phyloP scores from a whole-genome alignment of 1,284 basidiomycete genomes.

The Pascua guehoae region DNA sequence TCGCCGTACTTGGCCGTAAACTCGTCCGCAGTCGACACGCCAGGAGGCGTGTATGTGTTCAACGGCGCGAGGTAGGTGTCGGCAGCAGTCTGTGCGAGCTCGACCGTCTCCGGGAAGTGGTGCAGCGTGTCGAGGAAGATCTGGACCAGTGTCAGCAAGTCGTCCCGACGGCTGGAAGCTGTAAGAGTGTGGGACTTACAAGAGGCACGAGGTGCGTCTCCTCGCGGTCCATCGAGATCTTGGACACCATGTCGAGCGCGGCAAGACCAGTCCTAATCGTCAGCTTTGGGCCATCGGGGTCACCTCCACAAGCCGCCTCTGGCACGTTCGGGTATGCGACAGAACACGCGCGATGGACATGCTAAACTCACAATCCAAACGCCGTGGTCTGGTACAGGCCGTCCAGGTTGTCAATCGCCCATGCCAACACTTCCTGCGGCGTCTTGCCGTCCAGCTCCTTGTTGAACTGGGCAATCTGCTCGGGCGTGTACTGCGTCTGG shows the following conservation, averaged over 20 bases:
- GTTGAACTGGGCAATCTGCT: slow-evolving; percentile 68
- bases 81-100: slow-evolving; percentile 76
- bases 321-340: background rate
- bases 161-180: no score
- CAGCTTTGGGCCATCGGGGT: background rate
- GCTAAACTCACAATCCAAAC: slow-evolving; percentile 64
- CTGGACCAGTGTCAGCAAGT: slow-evolving; percentile 30
- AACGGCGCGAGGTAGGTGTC: slow-evolving; percentile 69
- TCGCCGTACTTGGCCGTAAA: slow-evolving; percentile 82
- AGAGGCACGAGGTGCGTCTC: slow-evolving; percentile 52
- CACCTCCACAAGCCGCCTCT: background rate
- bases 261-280: slow-evolving; percentile 68
- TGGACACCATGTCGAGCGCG: slow-evolving; percentile 86
- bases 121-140: slow-evolving; percentile 96
- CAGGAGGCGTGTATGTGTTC: slow-evolving; percentile 74
- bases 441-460: slow-evolving; percentile 63
- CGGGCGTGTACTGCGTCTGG: slow-evolving; percentile 60
- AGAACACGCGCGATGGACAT: no score
- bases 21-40: slow-evolving; percentile 63
- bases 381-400: slow-evolving; percentile 84
- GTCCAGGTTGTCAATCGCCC: slow-evolving; percentile 72
- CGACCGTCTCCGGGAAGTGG: slow-evolving; percentile 90
- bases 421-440: slow-evolving; percentile 76
- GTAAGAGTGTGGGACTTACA: slow-evolving; percentile 18
- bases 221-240: slow-evolving; percentile 55